These are phyloP conservation scores for Backusella australiensis DNA, from an alignment of 192 early-diverging fungal species.

Conservation along the genomic window DNA sequence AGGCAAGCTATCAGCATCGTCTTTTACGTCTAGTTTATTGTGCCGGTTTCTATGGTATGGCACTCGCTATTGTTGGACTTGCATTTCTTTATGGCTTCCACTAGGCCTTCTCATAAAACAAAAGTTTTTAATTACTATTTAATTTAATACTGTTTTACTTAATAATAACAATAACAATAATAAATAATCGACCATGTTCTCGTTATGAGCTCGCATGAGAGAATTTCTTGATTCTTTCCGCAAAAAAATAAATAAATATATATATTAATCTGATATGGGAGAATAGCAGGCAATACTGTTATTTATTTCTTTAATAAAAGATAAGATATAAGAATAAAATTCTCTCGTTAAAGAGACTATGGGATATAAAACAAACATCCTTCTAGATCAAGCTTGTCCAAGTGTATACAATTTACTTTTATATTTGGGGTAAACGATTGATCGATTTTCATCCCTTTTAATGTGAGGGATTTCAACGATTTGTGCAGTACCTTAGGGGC, in stretches of 20 bases:
- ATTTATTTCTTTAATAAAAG: neutral
- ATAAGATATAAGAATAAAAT: neutral
- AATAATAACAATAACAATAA: neutral
- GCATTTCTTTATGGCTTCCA: conserved; percentile 22
- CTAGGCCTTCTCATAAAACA: neutral
- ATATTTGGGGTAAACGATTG: neutral
- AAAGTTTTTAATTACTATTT: neutral
- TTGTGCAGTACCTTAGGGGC: neutral
- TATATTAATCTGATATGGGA: neutral
- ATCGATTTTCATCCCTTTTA: neutral
- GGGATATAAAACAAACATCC: neutral
- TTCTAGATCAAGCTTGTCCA: neutral
- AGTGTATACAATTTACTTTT: neutral
- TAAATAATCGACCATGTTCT: neutral
- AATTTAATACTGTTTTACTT: neutral
- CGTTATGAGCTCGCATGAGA: neutral
- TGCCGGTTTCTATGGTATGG: conserved; percentile 22
- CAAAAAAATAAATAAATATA: neutral
- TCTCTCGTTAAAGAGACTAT: neutral
- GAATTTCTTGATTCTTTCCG: too few relatives aligned
- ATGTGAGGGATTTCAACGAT: neutral
- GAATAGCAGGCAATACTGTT: neutral
- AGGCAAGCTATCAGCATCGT: conserved; percentile 12
- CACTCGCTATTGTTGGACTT: conserved; percentile 23
- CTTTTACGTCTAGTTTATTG: conserved; percentile 22